Conservation (phyloP, 805 yeast species). For the Pichia rugopelliculosa region DNA sequence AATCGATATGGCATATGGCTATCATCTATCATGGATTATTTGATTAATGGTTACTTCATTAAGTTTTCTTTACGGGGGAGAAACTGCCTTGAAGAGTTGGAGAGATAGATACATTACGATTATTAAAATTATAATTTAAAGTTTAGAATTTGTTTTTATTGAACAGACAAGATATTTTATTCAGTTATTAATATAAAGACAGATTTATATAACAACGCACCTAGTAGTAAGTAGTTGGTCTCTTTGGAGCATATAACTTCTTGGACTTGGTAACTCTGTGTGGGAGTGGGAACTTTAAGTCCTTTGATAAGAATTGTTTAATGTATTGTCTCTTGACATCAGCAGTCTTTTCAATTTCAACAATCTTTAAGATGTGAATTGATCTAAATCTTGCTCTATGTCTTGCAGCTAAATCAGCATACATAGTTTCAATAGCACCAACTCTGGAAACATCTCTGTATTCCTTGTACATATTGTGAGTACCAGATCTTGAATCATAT, state of each 20-base stretch:
- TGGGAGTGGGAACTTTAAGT: conserved; percentile 99
- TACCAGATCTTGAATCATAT: conserved; percentile 99
- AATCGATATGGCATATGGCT: neutral
- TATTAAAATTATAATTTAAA: neutral
- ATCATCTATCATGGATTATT: no score
- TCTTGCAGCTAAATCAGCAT: conserved; percentile 99
- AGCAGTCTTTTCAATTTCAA: conserved; percentile 94
- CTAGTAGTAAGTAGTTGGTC: conserved; percentile 97
- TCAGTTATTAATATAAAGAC: conserved; percentile 11
- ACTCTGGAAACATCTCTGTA: conserved; percentile 99
- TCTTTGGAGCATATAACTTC: conserved; percentile 81
- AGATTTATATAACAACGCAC: conserved; percentile 11
- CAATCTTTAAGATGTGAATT: conserved; percentile 98
- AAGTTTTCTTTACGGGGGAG: no score
- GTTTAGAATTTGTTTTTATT: neutral
- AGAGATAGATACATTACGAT: neutral
- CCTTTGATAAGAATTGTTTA: conserved; percentile 92
- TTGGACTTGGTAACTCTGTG: conserved; percentile 95
- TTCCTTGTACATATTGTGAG: conserved; percentile 99
- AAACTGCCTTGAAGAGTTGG: no score
- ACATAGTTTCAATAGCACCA: conserved; percentile 96
- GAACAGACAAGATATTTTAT: conserved; percentile 11
- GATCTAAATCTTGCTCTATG: conserved; percentile 99
- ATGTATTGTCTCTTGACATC: conserved; percentile 99
- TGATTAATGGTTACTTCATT: no score